Conservation (phyloP, 1,284 basidiomycete species). For the Puccinia novopanici region DNA sequence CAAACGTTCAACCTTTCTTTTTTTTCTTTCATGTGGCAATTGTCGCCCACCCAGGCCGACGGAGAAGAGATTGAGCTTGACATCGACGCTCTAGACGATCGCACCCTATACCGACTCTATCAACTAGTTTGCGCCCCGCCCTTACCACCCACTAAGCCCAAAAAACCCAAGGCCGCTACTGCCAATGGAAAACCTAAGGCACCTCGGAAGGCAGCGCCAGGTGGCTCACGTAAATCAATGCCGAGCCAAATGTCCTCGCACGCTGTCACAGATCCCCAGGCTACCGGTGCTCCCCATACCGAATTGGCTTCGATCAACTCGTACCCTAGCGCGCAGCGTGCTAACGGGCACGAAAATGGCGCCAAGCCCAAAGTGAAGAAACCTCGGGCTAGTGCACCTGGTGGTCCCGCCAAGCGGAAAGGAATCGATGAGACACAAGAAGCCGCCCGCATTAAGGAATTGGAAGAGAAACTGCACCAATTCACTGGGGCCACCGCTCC, state of each 20-base stretch:
- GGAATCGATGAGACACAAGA: constrained; percentile 42
- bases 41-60: constrained; percentile 64
- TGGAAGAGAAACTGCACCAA: constrained; percentile 27
- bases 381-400: constrained; percentile 25
- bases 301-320: background rate
- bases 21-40: constrained; percentile 22
- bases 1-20: constrained; percentile 13
- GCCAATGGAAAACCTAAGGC: constrained; percentile 33
- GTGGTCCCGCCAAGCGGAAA: constrained; percentile 4
- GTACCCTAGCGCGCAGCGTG: background rate
- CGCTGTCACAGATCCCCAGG: background rate
- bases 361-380: constrained; percentile 27
- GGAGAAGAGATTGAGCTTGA: constrained; percentile 95
- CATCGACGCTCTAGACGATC: constrained; percentile 80
- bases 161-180: constrained; percentile 13
- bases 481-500: background rate
- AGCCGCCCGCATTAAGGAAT: constrained; percentile 4
- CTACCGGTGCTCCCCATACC: background rate
- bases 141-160: constrained; percentile 56
- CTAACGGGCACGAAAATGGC: constrained; percentile 3
- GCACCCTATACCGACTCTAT: constrained; percentile 84
- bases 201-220: background rate
- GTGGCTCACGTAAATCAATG: constrained; percentile 16
- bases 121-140: constrained; percentile 81
- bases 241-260: background rate